Base-by-base conservation (phyloP, 83 land plant genomes). In the Thuja plicata region DNA sequence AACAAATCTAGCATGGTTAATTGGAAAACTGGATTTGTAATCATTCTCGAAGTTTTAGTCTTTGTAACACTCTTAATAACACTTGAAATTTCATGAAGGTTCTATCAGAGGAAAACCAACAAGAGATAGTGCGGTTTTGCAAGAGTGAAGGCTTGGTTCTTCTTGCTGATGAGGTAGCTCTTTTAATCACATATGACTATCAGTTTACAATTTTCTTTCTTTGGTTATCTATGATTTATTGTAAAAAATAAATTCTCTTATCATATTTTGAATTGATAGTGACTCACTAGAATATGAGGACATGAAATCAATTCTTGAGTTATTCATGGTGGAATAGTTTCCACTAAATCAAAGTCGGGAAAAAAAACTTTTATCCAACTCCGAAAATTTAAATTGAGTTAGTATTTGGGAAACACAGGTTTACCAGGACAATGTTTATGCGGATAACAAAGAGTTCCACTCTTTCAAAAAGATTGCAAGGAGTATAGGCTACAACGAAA, bases 391-490 rank as follows among this genome's bases (percentile, higher is more conserved):
- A 89, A 91, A 15, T 91, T 89, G 73, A 88, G 27, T 81, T 5
- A 24, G 52, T n/a, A 15, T 37, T 87, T 87, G 84, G 85, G 32
- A 43, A n/a, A 24, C 88, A 37, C 96, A 98, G 99, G 99, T 98
- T 27, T 98, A 98, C 88, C 99, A 98, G 90, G 98, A 98, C 87
- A 98, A 98, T 91, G 87, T 98, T 24, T 98, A 98, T 91, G 98
- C 89, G 5, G 97, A 94, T 40, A 93, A 96, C 86, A 98, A 98
- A 87, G 91, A 92, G 88, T 98, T 98, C 88, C 89, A 93, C 83
- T 98, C 99, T 35, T 98, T 98, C 91, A 98, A 98, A 92, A 97
- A 96, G 90, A 88, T 97, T 54, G 90, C 97, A 12, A 91, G 99
- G 71, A 94, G 97, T 34, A 96, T 98, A 98, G 99, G 99, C 12